phyloP scores from a whole-genome alignment of 2,329 filamentous ascomycete species.

The Fusarium clavum region DNA sequence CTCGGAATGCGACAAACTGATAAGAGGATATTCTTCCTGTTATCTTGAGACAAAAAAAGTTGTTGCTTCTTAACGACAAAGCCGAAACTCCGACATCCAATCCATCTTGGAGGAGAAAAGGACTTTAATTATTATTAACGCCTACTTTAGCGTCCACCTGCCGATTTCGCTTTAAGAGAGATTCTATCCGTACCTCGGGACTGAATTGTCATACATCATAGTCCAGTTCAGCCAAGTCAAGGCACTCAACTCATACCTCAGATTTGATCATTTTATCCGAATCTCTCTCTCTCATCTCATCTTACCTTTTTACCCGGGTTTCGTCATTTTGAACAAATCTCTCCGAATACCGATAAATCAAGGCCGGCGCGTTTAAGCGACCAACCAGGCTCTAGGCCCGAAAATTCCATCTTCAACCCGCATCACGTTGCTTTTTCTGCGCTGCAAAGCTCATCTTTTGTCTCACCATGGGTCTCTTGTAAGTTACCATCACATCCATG shows the following conservation, averaged over 20 bases:
- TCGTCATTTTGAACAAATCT: constrained; percentile 28
- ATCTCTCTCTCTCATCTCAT: not conserved
- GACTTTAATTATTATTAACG: not conserved
- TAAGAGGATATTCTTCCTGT: not conserved
- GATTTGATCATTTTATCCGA: constrained; percentile 4
- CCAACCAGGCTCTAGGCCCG: constrained; percentile 21
- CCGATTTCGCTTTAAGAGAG: constrained; percentile 28
- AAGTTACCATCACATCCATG: constrained; percentile 27
- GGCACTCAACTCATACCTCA: not conserved
- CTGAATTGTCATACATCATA: constrained; percentile 1
- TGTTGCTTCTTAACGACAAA: not conserved
- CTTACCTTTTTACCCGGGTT: constrained; percentile 16
- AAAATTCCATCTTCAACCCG: constrained; percentile 23
- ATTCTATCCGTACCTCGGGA: not conserved
- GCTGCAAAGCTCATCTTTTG: not conserved
- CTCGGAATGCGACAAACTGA: not conserved
- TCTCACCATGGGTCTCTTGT: constrained; percentile 50
- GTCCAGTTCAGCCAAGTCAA: not conserved
- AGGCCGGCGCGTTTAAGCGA: constrained; percentile 17
- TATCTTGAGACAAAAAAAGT: not conserved
- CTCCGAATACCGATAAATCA: constrained; percentile 28
- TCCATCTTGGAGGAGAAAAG: not conserved
- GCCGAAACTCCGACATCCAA: constrained; percentile 18
- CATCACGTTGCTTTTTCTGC: constrained; percentile 1
- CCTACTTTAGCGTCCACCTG: constrained; percentile 15